Percentiles rank a stretch among this genome's conserved stretches.
Evolutionary conservation across 1,139 yeast species (phyloP).

Genomic region (Tardiomyces digboiensis): DNA sequence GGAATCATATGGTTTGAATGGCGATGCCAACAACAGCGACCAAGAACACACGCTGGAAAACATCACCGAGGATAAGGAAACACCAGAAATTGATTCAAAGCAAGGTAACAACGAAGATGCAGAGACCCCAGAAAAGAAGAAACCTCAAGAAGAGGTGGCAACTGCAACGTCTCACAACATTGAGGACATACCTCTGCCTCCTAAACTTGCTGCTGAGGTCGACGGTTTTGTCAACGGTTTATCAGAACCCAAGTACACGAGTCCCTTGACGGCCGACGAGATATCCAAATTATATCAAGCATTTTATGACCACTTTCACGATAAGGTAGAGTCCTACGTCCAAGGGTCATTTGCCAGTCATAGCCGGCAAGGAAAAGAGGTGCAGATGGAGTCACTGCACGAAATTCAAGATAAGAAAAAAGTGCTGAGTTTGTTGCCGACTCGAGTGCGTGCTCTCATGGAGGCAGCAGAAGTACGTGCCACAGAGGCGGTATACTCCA

Average conservation of each 20-base stretch:
- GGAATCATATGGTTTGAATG: constrained; percentile 15
- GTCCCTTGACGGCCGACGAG: constrained; percentile 44
- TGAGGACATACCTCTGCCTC: constrained; percentile 24
- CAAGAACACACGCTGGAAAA: neutral
- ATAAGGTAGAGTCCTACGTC: constrained; percentile 20
- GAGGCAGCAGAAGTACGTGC: constrained; percentile 33
- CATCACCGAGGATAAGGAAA: neutral
- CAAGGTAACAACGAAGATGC: neutral
- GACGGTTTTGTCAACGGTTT: constrained; percentile 39
- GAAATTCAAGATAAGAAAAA: constrained; percentile 25
- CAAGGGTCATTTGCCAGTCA: constrained; percentile 12
- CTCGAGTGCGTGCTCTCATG: constrained; percentile 22
- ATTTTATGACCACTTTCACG: constrained; percentile 35
- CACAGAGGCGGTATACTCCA: constrained; percentile 32
- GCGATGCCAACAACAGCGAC: neutral
- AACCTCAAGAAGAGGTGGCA: neutral
- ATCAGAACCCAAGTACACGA: constrained; percentile 45
- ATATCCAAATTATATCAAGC: constrained; percentile 43
- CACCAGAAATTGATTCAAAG: too few relatives aligned
- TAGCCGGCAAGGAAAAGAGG: constrained; percentile 14
- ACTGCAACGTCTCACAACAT: neutral
- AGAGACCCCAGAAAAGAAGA: neutral
- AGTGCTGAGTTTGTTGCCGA: constrained; percentile 16
- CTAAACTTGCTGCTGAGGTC: constrained; percentile 18
- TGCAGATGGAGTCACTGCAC: constrained; percentile 23